These are phyloP conservation scores for Colletotrichum higginsianum DNA, from an alignment of 2,329 filamentous ascomycete genomes.

Conservation along the genomic window DNA sequence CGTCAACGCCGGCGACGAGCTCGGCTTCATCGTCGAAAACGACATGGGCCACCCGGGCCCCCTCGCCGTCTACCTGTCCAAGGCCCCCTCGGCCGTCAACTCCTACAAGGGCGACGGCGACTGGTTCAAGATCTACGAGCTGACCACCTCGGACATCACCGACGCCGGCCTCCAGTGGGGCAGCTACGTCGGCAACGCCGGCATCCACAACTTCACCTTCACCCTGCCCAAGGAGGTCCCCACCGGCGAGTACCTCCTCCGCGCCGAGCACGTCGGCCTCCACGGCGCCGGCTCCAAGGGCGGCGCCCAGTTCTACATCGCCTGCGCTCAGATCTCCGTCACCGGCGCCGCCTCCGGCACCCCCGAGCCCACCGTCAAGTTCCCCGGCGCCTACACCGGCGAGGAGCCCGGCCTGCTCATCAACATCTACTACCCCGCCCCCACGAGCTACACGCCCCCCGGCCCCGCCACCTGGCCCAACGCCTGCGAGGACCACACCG, in stretches of 20 bases:
- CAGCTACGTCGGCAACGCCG: slow-evolving; percentile 48
- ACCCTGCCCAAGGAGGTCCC: slow-evolving; percentile 57
- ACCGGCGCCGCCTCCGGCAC: slow-evolving; percentile 51
- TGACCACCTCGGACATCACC: slow-evolving; percentile 49
- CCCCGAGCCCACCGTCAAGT: slow-evolving; percentile 49
- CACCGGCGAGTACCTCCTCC: slow-evolving; percentile 53
- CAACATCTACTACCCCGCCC: slow-evolving; percentile 54
- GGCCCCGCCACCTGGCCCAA: slow-evolving; percentile 54
- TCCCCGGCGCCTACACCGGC: slow-evolving; percentile 53
- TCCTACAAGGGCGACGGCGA: slow-evolving; percentile 53
- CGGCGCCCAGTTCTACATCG: slow-evolving; percentile 57
- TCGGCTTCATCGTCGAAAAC: slow-evolving; percentile 58
- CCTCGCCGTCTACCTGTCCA: slow-evolving; percentile 55
- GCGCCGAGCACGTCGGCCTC: slow-evolving; percentile 55
- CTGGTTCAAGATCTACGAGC: slow-evolving; percentile 56
- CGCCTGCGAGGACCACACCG: slow-evolving; percentile 55
- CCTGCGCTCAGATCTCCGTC: slow-evolving; percentile 54
- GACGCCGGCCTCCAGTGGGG: slow-evolving; percentile 52
- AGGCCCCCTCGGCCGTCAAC: slow-evolving; percentile 50
- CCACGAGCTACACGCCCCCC: slow-evolving; percentile 51
- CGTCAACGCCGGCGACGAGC: slow-evolving; percentile 55
- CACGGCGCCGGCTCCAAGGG: slow-evolving; percentile 50
- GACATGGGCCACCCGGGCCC: slow-evolving; percentile 57
- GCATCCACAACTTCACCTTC: slow-evolving; percentile 55
- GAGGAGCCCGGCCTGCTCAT: slow-evolving; percentile 53